A percentile compares a stretch with the other conserved stretches of the same genome.
Evolutionary conservation across 305 asterid species (phyloP).

Genomic region (Rubia tinctorum): DNA sequence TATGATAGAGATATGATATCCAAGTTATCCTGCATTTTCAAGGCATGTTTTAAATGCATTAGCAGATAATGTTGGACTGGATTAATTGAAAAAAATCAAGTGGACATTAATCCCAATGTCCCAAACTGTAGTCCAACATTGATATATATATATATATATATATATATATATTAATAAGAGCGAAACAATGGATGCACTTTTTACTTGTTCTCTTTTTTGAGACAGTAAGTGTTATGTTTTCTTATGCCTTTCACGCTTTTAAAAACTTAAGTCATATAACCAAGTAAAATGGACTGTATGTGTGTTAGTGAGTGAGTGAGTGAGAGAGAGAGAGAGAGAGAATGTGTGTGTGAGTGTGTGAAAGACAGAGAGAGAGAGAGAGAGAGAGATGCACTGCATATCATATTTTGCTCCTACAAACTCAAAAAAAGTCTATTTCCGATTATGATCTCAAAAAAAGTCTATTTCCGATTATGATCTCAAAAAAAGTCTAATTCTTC

Average conservation of each 20-base stretch:
- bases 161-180: background rate
- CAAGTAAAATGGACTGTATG: background rate
- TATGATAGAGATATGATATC: conserved; percentile 62
- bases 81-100: background rate
- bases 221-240: background rate
- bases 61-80: background rate
- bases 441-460: background rate
- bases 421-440: background rate
- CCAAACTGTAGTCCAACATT: background rate
- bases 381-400: background rate
- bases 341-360: background rate
- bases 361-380: background rate
- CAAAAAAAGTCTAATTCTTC: background rate
- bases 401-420: background rate
- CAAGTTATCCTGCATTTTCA: conserved; percentile 59
- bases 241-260: background rate
- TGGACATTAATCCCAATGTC: background rate
- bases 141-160: background rate
- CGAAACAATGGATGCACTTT: background rate
- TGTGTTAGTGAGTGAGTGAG: no score
- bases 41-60: conserved; percentile 2
- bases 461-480: background rate
- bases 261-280: background rate
- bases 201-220: background rate
- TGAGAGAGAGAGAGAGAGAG: no score